Conservation (phyloP, 257 asterid genomes). For the Ligustrum vulgare region DNA sequence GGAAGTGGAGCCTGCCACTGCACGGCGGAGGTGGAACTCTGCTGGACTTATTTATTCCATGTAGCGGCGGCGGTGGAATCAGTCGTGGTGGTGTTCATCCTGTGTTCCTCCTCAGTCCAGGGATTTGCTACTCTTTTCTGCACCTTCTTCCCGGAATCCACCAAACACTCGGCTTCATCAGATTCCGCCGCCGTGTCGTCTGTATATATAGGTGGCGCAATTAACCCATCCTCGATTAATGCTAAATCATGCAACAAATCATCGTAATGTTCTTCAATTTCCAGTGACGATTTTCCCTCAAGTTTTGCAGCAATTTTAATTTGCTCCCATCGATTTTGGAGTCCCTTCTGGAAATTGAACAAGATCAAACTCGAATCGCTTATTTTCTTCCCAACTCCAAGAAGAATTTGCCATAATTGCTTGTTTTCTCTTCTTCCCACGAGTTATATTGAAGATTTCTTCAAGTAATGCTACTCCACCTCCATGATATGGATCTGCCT, state of each 20-base stretch:
- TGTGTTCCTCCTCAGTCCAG: slow-evolving; percentile 61
- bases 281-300: slow-evolving; percentile 42
- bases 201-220: slow-evolving; percentile 40
- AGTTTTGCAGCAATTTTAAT: slow-evolving; percentile 38
- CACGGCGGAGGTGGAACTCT: no score
- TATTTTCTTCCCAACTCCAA: slow-evolving; percentile 56
- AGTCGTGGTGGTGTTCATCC: no score
- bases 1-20: no score
- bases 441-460: neutral
- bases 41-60: no score
- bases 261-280: slow-evolving; percentile 40
- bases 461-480: no score
- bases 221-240: slow-evolving; percentile 45
- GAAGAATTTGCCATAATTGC: slow-evolving; percentile 22
- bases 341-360: slow-evolving; percentile 35
- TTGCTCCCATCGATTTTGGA: slow-evolving; percentile 41
- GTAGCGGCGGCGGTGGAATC: no score
- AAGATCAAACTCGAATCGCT: slow-evolving; percentile 36
- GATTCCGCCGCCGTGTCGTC: slow-evolving; percentile 19
- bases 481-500: no score
- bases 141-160: slow-evolving; percentile 30
- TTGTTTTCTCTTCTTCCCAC: neutral
- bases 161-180: slow-evolving; percentile 15
- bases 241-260: slow-evolving; percentile 43
- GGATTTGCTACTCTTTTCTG: slow-evolving; percentile 47